A percentile compares a stretch with the other conserved stretches of the same genome.
Evolutionary conservation across 2,329 filamentous ascomycete species (phyloP).

Genomic region (Alternaria sp.): DNA sequence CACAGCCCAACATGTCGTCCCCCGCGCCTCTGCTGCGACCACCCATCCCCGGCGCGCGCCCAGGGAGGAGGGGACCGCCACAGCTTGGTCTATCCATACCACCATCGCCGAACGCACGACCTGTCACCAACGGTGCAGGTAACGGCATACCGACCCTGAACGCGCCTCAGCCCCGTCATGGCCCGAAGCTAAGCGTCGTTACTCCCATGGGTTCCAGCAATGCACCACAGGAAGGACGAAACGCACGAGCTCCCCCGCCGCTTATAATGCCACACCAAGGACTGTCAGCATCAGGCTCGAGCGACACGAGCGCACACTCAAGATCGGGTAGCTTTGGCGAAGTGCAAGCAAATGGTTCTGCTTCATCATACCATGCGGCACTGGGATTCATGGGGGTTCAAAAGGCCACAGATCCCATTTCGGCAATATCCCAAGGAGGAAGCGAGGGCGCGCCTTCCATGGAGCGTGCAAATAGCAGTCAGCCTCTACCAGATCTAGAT

Average conservation of each 20-base stretch:
- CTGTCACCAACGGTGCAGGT: slow-evolving; percentile 69
- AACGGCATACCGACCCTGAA: slow-evolving; percentile 44
- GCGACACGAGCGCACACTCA: slow-evolving; percentile 82
- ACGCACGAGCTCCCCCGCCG: slow-evolving; percentile 60
- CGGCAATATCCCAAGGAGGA: slow-evolving; percentile 78
- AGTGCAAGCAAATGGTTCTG: slow-evolving; percentile 78
- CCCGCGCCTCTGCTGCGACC: slow-evolving; percentile 83
- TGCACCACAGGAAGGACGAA: slow-evolving; percentile 72
- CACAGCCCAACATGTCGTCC: slow-evolving; percentile 68
- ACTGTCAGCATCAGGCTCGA: slow-evolving; percentile 74
- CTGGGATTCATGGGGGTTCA: slow-evolving; percentile 78
- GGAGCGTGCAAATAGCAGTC: slow-evolving; percentile 83
- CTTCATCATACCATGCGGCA: slow-evolving; percentile 80
- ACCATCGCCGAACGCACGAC: slow-evolving; percentile 80
- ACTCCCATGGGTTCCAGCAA: slow-evolving; percentile 85
- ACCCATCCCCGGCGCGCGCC: slow-evolving; percentile 72
- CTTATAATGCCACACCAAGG: slow-evolving; percentile 58
- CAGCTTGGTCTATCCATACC: slow-evolving; percentile 90
- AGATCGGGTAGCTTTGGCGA: slow-evolving; percentile 86
- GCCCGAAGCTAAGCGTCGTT: slow-evolving; percentile 82
- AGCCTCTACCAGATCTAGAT: slow-evolving; percentile 78
- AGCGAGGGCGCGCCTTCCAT: slow-evolving; percentile 74
- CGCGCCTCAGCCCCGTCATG: slow-evolving; percentile 60
- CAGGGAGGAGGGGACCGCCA: slow-evolving; percentile 69
- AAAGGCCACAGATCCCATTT: slow-evolving; percentile 80